phyloP scores from a whole-genome alignment of 768 basidiomycete species.

The Collybia sp. region DNA sequence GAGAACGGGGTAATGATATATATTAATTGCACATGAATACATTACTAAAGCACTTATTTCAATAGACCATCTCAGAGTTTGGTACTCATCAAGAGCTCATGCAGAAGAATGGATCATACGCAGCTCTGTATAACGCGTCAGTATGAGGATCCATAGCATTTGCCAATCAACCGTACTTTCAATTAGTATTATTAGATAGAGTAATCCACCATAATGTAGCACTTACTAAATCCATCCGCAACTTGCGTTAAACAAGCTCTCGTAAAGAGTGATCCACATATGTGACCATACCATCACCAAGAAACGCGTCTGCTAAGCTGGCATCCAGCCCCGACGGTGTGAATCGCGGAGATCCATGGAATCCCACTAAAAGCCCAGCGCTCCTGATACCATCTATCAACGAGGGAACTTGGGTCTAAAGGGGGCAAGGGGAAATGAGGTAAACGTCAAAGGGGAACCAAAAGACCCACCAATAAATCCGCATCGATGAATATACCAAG shows the following conservation, averaged over 20 bases:
- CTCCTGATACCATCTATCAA: slow-evolving; percentile 86
- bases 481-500: slow-evolving; percentile 90
- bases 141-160: slow-evolving; percentile 31
- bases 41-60: slow-evolving; percentile 7
- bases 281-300: slow-evolving; percentile 58
- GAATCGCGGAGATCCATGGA: slow-evolving; percentile 56
- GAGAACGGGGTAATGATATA: slow-evolving; percentile 51
- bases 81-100: slow-evolving; percentile 70
- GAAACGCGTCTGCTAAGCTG: slow-evolving; percentile 61
- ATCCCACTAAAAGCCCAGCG: slow-evolving; percentile 82
- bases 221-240: slow-evolving; percentile 1
- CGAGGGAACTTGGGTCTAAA: slow-evolving; percentile 82
- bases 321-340: slow-evolving; percentile 35
- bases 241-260: slow-evolving; percentile 29
- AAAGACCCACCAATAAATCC: slow-evolving; percentile 67
- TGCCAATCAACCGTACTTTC: slow-evolving; percentile 2
- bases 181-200: slow-evolving; percentile 2
- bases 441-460: slow-evolving; percentile 5
- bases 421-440: slow-evolving; percentile 9
- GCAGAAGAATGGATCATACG: slow-evolving; percentile 55
- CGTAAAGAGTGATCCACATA: slow-evolving; percentile 62
- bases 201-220: slow-evolving; percentile 5
- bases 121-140: slow-evolving; percentile 65
- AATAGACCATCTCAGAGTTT: slow-evolving; percentile 70
- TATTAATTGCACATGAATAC: slow-evolving; percentile 10